A percentile compares a stretch with the other conserved stretches of the same genome.
Evolutionary conservation across 2,329 filamentous ascomycete species (phyloP).

Genomic region (Rugonectria rugulosa): DNA sequence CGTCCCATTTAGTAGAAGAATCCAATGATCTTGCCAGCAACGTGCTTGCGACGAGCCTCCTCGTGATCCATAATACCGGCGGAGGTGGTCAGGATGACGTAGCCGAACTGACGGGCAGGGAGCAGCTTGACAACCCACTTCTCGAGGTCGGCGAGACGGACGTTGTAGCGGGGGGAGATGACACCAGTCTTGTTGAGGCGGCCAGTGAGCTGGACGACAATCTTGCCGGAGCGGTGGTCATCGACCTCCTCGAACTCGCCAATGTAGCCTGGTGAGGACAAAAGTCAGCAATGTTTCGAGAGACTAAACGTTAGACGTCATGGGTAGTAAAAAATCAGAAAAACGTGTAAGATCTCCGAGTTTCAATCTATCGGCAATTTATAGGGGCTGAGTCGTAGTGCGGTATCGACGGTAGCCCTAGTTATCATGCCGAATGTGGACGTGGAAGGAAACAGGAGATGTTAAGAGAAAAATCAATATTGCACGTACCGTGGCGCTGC

Average conservation of each 20-base stretch:
- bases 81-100: slow-evolving; percentile 98
- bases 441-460: slow-evolving; percentile 12
- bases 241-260: slow-evolving; percentile 99
- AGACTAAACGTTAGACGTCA: slow-evolving; percentile 95
- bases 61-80: slow-evolving; percentile 99
- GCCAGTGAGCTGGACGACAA: slow-evolving; percentile 99
- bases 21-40: slow-evolving; percentile 98
- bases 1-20: slow-evolving; percentile 88
- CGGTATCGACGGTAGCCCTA: slow-evolving; percentile 86
- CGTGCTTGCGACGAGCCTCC: slow-evolving; percentile 98
- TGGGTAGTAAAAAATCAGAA: slow-evolving; percentile 60
- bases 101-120: slow-evolving; percentile 99
- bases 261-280: slow-evolving; percentile 79
- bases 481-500: slow-evolving; percentile 96
- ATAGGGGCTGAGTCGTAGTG: slow-evolving; percentile 97
- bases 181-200: slow-evolving; percentile 99
- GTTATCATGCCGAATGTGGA: slow-evolving; percentile 98
- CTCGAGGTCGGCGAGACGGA: slow-evolving; percentile 96
- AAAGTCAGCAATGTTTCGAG: slow-evolving; percentile 82
- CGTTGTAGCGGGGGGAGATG: slow-evolving; percentile 99
- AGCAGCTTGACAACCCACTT: slow-evolving; percentile 99
- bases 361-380: slow-evolving; percentile 97
- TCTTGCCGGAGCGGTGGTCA: slow-evolving; percentile 99
- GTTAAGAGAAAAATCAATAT: background rate
- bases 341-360: slow-evolving; percentile 96